Conservation (phyloP, 495 filamentous ascomycete genomes). For the Penicillium tannophilum region DNA sequence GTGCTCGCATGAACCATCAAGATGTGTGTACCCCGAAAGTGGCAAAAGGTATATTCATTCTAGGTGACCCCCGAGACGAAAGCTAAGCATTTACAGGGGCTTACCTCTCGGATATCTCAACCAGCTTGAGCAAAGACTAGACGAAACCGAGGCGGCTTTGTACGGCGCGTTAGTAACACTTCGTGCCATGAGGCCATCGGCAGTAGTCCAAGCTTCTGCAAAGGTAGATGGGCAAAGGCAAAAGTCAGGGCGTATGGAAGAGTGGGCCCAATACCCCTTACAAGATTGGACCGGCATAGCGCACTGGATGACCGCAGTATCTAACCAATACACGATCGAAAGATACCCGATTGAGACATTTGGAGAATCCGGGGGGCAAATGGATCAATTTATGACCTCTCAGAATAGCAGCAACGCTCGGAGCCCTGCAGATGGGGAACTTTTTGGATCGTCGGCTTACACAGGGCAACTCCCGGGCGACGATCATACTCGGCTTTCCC, state of each 20-base stretch:
- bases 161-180: slow-evolving; percentile 31
- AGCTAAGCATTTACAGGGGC: slow-evolving; percentile 18
- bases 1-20: slow-evolving; percentile 29
- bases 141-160: slow-evolving; percentile 31
- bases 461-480: slow-evolving; percentile 17
- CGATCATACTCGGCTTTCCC: slow-evolving; percentile 9
- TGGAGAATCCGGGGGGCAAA: not conserved
- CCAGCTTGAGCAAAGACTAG: slow-evolving; percentile 33
- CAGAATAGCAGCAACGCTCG: not conserved
- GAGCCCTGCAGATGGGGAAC: slow-evolving; percentile 8
- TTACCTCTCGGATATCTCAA: slow-evolving; percentile 33
- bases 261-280: slow-evolving; percentile 31
- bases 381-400: not conserved
- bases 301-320: slow-evolving; percentile 23
- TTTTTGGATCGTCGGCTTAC: slow-evolving; percentile 3
- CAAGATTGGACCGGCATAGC: slow-evolving; percentile 25
- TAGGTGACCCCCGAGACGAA: not conserved
- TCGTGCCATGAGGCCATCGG: slow-evolving; percentile 16
- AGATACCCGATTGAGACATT: not conserved
- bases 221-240: slow-evolving; percentile 22
- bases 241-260: slow-evolving; percentile 31
- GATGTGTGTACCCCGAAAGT: slow-evolving; percentile 34
- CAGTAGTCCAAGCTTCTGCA: slow-evolving; percentile 12
- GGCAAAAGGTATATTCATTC: slow-evolving; percentile 24
- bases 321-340: slow-evolving; percentile 21